Evolutionary conservation across 805 yeast genomes (phyloP).

Genomic region (Deakozyma indianensis): DNA sequence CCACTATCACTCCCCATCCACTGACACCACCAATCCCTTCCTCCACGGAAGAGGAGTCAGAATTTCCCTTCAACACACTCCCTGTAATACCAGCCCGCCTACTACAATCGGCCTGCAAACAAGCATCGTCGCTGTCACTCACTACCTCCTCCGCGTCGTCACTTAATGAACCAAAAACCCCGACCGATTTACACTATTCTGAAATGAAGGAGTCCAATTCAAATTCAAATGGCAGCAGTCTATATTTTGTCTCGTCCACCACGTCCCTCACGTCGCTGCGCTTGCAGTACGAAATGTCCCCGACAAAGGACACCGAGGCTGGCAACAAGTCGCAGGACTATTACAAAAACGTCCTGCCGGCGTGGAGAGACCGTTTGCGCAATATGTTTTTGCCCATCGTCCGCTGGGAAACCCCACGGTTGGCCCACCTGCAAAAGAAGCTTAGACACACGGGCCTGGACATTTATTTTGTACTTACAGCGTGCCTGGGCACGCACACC

Average conservation of each 20-base stretch:
- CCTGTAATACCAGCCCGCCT: background rate
- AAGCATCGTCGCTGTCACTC: background rate
- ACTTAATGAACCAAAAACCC: too few relatives aligned
- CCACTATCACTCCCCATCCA: background rate
- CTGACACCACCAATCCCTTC: background rate
- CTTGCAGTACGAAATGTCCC: background rate
- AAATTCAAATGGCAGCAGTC: background rate
- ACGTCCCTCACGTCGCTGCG: background rate
- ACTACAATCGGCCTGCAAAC: background rate
- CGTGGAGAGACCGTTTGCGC: slow-evolving; percentile 32
- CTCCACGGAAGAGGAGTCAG: background rate
- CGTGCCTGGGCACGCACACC: slow-evolving; percentile 84
- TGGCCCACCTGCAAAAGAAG: slow-evolving; percentile 41
- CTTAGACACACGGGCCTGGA: slow-evolving; percentile 41
- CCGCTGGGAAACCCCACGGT: slow-evolving; percentile 45
- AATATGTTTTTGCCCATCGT: slow-evolving; percentile 38
- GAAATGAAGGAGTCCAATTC: too few relatives aligned
- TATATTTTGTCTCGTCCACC: background rate
- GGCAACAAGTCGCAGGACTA: slow-evolving; percentile 59
- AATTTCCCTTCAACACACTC: background rate
- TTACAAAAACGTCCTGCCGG: slow-evolving; percentile 44
- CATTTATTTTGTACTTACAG: slow-evolving; percentile 70
- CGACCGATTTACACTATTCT: too few relatives aligned
- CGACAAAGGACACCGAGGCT: slow-evolving; percentile 34
- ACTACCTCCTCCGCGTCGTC: too few relatives aligned